Evolutionary conservation across 148 eudicot species (phyloP).

Genomic region (Camellia japonica): DNA sequence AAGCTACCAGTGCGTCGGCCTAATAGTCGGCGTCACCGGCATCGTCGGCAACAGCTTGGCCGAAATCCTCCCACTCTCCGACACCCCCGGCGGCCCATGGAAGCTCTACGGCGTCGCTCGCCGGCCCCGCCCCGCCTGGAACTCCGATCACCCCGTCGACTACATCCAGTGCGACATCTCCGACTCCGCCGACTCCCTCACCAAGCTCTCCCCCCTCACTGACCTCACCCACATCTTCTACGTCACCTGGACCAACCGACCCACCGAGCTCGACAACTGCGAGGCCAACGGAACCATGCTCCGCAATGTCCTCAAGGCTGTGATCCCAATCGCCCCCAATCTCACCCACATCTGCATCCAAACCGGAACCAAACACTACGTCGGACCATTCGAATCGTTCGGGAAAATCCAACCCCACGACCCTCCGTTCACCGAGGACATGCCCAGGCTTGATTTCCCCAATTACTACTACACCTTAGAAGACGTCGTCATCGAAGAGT

Average conservation of each 20-base stretch:
- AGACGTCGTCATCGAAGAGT: slow-evolving; percentile 16
- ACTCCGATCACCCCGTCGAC: slow-evolving; percentile 17
- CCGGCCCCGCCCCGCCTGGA: slow-evolving; percentile 22
- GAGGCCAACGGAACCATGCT: slow-evolving; percentile 20
- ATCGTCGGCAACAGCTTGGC: slow-evolving; percentile 26
- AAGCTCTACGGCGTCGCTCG: slow-evolving; percentile 26
- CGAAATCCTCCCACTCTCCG: slow-evolving; percentile 21
- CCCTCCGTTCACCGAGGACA: slow-evolving; percentile 17
- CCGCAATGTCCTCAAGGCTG: slow-evolving; percentile 9
- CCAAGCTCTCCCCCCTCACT: slow-evolving; percentile 16
- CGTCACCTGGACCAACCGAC: slow-evolving; percentile 18
- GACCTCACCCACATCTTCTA: slow-evolving; percentile 25
- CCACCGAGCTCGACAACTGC: slow-evolving; percentile 16
- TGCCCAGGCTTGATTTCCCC: slow-evolving; percentile 13
- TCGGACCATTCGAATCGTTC: slow-evolving; percentile 12
- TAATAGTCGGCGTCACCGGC: slow-evolving; percentile 22
- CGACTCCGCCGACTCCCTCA: slow-evolving; percentile 4
- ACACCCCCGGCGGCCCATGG: slow-evolving; percentile 31
- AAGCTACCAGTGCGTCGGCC: slow-evolving; percentile 11
- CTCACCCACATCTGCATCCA: slow-evolving; percentile 21
- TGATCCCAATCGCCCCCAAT: slow-evolving; percentile 22
- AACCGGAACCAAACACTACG: slow-evolving; percentile 21
- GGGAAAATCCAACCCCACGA: slow-evolving; percentile 13
- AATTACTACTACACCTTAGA: slow-evolving; percentile 24
- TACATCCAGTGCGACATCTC: slow-evolving; percentile 27